Percentiles rank a stretch among this genome's conserved stretches.
Evolutionary conservation across 164 flowering plant species (phyloP).

Genomic region (Sedum album): DNA sequence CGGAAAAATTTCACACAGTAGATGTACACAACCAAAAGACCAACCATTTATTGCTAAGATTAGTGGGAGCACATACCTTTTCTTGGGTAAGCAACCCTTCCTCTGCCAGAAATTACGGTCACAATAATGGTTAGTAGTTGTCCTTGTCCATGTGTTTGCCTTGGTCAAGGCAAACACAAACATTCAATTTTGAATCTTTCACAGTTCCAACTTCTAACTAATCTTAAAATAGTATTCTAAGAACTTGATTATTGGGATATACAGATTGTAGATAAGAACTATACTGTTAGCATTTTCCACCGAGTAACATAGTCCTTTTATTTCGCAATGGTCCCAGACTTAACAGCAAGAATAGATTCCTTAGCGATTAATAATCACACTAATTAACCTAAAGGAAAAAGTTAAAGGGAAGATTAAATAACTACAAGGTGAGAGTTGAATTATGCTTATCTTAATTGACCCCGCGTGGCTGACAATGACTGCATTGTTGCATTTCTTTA

Average conservation of each 20-base stretch:
- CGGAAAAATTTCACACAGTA: not conserved
- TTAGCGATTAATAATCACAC: not conserved
- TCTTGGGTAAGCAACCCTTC: conserved; percentile 1
- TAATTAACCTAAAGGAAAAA: conserved; percentile 5
- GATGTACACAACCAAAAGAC: not conserved
- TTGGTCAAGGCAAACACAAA: not conserved
- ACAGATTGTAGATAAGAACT: not conserved
- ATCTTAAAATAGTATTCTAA: not conserved
- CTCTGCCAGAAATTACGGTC: not conserved
- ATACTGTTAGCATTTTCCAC: not conserved
- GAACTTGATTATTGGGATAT: not conserved
- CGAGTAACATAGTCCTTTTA: not conserved
- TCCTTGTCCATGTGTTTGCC: not conserved
- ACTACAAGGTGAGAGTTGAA: not conserved
- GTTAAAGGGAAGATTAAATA: not conserved
- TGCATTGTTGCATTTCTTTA: not conserved
- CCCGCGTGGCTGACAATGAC: conserved; percentile 1
- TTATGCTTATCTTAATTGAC: conserved; percentile 2
- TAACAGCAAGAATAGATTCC: conserved; percentile 3
- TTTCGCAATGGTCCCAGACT: not conserved
- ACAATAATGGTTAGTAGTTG: not conserved
- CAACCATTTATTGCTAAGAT: not conserved
- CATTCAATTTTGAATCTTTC: not conserved
- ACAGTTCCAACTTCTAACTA: not conserved
- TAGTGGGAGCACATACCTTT: not conserved